phyloP scores from a whole-genome alignment of 2,329 filamentous ascomycete genomes.

The Stagonosporopsis vannaccii region DNA sequence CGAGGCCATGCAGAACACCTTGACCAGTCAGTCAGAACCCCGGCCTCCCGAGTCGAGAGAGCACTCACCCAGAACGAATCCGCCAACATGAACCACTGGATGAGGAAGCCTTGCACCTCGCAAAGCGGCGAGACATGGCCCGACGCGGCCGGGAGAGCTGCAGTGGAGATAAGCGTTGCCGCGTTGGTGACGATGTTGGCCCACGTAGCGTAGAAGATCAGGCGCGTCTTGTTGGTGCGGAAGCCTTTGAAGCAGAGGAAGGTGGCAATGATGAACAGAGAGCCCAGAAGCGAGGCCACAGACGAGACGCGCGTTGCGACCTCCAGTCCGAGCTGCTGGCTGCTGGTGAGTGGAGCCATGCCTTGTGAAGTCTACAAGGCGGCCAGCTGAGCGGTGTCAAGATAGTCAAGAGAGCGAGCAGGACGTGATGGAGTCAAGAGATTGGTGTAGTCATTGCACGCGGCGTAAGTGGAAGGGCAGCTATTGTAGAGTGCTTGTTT shows the following conservation, averaged over 20 bases:
- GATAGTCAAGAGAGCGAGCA: neutral
- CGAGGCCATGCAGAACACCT: conserved; percentile 78
- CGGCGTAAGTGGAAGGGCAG: neutral
- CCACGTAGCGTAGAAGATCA: conserved; percentile 84
- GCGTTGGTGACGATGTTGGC: conserved; percentile 82
- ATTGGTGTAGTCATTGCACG: neutral
- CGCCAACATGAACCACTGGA: conserved; percentile 71
- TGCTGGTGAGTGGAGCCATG: neutral
- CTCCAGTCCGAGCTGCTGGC: conserved; percentile 56
- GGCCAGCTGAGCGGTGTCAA: neutral
- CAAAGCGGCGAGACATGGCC: conserved; percentile 65
- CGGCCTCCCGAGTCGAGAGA: conserved; percentile 68
- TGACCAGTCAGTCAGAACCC: conserved; percentile 56
- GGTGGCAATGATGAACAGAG: conserved; percentile 73
- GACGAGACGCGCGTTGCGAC: conserved; percentile 73
- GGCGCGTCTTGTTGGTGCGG: conserved; percentile 84
- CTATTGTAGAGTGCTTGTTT: neutral
- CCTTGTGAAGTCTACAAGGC: neutral
- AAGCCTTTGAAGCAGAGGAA: conserved; percentile 74
- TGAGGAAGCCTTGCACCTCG: conserved; percentile 78
- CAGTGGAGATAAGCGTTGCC: conserved; percentile 74
- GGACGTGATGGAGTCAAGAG: neutral
- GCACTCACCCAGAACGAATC: conserved; percentile 63
- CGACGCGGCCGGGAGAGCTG: conserved; percentile 56
- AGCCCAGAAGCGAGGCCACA: conserved; percentile 73